Percentiles rank a stretch among this genome's conserved stretches.
These are phyloP conservation scores for Citrus hindsii DNA, from an alignment of 345 rosid species.

Conservation along the genomic window DNA sequence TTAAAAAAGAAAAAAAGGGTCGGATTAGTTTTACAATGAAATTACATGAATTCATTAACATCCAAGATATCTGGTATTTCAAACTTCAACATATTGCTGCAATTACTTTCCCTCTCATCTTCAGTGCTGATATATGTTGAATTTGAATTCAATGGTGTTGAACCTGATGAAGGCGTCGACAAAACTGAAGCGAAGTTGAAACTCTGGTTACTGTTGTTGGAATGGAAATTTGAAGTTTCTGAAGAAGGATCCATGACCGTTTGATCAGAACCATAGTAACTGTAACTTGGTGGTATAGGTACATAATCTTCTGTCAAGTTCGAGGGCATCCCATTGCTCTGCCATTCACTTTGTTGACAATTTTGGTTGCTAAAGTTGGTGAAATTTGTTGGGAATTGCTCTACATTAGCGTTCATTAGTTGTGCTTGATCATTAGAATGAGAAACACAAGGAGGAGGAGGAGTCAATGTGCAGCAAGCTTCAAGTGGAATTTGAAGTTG, in stretches of 20 bases:
- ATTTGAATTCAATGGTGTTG: conserved; percentile 56
- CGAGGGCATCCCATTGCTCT: conserved; percentile 29
- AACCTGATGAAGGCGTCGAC: conserved; percentile 64
- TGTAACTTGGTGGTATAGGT: conserved; percentile 14
- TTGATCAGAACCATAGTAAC: conserved; percentile 12
- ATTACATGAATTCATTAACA: conserved; percentile 54
- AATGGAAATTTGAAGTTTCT: conserved; percentile 23
- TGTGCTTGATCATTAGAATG: conserved; percentile 30
- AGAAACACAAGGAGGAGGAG: conserved; percentile 19
- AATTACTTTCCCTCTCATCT: conserved; percentile 78
- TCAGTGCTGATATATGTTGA: conserved; percentile 58
- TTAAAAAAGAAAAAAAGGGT: not conserved
- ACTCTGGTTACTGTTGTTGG: conserved; percentile 28
- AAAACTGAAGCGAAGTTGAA: conserved; percentile 52
- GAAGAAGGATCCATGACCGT: conserved; percentile 34
- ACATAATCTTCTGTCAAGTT: conserved; percentile 30
- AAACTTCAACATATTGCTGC: conserved; percentile 57
- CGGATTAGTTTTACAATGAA: conserved; percentile 2
- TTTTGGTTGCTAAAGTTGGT: conserved; percentile 12
- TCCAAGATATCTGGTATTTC: conserved; percentile 59
- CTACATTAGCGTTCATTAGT: conserved; percentile 12
- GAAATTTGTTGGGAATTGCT: conserved; percentile 18
- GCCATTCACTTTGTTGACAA: conserved; percentile 19
- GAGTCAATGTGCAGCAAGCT: conserved; percentile 18
- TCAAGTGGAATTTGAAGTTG: conserved; percentile 31